Evolutionary conservation across 2,329 filamentous ascomycete genomes (phyloP).

Genomic region (Arthrobotrys sphaeroides): DNA sequence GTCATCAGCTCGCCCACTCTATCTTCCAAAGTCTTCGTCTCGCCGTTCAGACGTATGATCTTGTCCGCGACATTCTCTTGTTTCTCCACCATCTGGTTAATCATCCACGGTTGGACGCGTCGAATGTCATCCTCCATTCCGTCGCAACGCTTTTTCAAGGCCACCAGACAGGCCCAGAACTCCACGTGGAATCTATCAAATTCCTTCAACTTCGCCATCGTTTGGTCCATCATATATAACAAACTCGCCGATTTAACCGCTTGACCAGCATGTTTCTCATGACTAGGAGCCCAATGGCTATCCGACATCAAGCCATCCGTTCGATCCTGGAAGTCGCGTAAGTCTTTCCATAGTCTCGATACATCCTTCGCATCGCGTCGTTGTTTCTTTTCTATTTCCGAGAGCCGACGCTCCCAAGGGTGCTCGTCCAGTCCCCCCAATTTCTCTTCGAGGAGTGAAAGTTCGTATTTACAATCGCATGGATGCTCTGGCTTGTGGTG

Average conservation of each 20-base stretch:
- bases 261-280: not conserved
- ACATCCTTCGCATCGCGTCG: slow-evolving; percentile 22
- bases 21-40: not conserved
- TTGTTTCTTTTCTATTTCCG: slow-evolving; percentile 15
- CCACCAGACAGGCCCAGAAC: not conserved
- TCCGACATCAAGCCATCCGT: slow-evolving; percentile 12
- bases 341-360: slow-evolving; percentile 13
- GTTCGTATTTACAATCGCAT: slow-evolving; percentile 50
- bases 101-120: not conserved
- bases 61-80: slow-evolving; percentile 24
- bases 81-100: slow-evolving; percentile 11
- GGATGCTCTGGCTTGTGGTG: slow-evolving; percentile 43
- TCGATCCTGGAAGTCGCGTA: slow-evolving; percentile 28
- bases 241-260: slow-evolving; percentile 6
- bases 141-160: slow-evolving; percentile 22
- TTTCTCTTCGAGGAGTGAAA: slow-evolving; percentile 44
- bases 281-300: not conserved
- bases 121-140: slow-evolving; percentile 9
- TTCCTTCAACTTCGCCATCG: not conserved
- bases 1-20: slow-evolving; percentile 3
- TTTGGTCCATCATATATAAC: slow-evolving; percentile 9
- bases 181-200: slow-evolving; percentile 20
- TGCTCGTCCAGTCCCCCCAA: slow-evolving; percentile 28
- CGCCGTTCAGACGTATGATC: not conserved
- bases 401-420: slow-evolving; percentile 29